Base-by-base conservation (phyloP, 1,139 yeast species). In the Pichia norvegensis region DNA sequence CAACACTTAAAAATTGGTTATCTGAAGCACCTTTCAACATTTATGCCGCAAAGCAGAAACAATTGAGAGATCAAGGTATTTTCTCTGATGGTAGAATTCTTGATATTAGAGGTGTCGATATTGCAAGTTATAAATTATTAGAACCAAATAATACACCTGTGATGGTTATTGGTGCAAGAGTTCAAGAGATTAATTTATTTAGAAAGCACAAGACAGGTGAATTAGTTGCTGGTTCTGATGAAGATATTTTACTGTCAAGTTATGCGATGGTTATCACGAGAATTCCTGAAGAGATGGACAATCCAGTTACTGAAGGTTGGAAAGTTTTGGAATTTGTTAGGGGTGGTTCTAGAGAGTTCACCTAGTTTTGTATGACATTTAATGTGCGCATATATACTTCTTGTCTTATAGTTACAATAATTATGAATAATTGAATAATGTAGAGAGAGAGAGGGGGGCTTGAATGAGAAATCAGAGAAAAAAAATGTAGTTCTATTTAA, bases 11-110 rank as follows among this genome's bases (percentile, higher is more conserved):
- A 65, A 70, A 73, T 57, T 94, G 99, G 99, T 77, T 94, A 51
- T 84, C 95, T 45, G 98, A 94, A 67, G 97, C 97, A 29, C 97
- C 98, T 35, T 88, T 72, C 69, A 90, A 92, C 63, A 95, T 94
- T 46, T 88, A 95, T 79, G 79, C 85, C 55, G 95, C 97, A 36
- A 87, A 85, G 65, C 88, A 92, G 63, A 94, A 94, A 67, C 95
- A 86, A 62, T 82, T 88, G 64, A 79, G 84, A 59, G 95, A 90
- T 60, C 95, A 90, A 66, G 95, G 95, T 10, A 72, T 92, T 46
- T 85, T 85, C 60, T 82, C 97, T 19, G 98, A 94, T 57, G 94
- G 97, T 44, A 79, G 80, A 54, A 87, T 94, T 54, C 74, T 92
- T 61, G 99, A 94, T 64, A 86, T 94, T 57, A 80, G 99, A 67